Percentiles rank a stretch among this genome's conserved stretches.
Evolutionary conservation across 805 yeast species (phyloP).

Genomic region (Kodamaea sagamina): DNA sequence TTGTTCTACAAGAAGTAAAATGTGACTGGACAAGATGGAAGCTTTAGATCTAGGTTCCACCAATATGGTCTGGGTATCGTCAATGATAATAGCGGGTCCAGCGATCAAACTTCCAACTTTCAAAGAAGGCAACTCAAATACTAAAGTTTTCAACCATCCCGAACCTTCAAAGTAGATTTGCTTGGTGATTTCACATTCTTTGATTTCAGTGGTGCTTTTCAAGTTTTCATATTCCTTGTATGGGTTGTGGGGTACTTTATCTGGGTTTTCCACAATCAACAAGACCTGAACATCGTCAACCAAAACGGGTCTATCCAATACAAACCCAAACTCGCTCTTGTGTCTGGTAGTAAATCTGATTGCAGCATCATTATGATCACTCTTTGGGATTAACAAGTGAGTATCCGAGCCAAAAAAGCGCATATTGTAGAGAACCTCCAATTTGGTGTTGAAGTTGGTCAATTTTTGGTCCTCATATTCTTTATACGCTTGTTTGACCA

Average conservation of each 20-base stretch:
- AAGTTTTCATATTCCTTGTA: constrained; percentile 18
- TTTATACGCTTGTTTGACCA: constrained; percentile 45
- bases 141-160: constrained; percentile 45
- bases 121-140: constrained; percentile 26
- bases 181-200: constrained; percentile 6
- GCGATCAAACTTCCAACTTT: constrained; percentile 22
- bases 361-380: constrained; percentile 26
- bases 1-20: constrained; percentile 23
- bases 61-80: constrained; percentile 30
- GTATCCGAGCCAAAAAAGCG: constrained; percentile 91
- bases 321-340: constrained; percentile 38
- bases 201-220: background rate
- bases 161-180: constrained; percentile 55
- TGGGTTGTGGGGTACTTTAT: constrained; percentile 19
- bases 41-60: constrained; percentile 38
- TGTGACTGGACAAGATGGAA: constrained; percentile 29
- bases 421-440: constrained; percentile 72
- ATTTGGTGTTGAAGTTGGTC: constrained; percentile 40
- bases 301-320: constrained; percentile 34
- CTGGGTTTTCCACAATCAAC: constrained; percentile 18
- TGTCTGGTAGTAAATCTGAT: constrained; percentile 31
- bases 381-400: constrained; percentile 62
- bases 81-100: constrained; percentile 40
- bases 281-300: constrained; percentile 42
- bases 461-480: constrained; percentile 53